Conservation (phyloP, 176 grass and related monocot genomes). For the Coix lacrymajobi region DNA sequence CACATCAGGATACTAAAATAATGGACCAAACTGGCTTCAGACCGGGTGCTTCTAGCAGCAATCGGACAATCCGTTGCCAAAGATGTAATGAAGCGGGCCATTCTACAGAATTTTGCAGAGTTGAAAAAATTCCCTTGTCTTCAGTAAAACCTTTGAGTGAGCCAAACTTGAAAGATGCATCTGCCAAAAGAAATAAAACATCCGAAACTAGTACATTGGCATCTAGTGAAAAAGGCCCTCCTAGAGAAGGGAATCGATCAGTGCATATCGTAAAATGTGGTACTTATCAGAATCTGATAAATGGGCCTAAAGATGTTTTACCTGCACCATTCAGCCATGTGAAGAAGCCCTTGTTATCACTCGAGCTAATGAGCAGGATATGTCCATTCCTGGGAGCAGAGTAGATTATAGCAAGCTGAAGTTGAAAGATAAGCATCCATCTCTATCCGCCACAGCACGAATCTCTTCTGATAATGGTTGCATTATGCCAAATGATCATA, state of each 20-base stretch:
- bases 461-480: background rate
- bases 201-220: constrained; percentile 19
- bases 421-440: constrained; percentile 5
- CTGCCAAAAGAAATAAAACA: constrained; percentile 27
- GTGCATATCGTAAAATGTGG: constrained; percentile 27
- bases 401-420: constrained; percentile 16
- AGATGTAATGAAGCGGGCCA: constrained; percentile 78
- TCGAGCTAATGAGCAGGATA: constrained; percentile 10
- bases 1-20: constrained; percentile 38
- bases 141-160: constrained; percentile 54
- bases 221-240: constrained; percentile 12
- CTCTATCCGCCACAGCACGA: background rate
- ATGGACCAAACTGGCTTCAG: constrained; percentile 41
- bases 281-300: constrained; percentile 28
- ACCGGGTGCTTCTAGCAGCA: constrained; percentile 26
- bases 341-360: constrained; percentile 9
- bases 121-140: constrained; percentile 48
- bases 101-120: constrained; percentile 57
- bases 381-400: background rate
- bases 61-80: constrained; percentile 40
- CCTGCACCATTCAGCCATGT: constrained; percentile 18
- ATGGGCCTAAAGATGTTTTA: constrained; percentile 24
- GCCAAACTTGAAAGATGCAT: constrained; percentile 49
- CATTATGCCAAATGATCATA: constrained; percentile 19
- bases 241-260: constrained; percentile 32